Percentiles rank a stretch among this genome's conserved stretches.
phyloP scores from a whole-genome alignment of 371 early-diverging fungal genomes.

The Syncephalastrum monosporum region DNA sequence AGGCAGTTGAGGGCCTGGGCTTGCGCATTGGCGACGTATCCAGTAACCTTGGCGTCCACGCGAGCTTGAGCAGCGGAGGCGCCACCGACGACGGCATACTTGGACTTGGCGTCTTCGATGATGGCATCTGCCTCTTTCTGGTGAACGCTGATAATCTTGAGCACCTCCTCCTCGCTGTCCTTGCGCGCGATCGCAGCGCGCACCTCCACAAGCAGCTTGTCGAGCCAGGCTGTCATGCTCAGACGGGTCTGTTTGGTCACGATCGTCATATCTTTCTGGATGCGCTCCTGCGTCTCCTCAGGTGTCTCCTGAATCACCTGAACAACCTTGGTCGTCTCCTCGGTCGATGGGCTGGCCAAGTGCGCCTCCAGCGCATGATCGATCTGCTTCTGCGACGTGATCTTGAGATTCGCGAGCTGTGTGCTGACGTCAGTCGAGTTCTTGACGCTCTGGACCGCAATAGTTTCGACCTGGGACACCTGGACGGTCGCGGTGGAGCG shows the following conservation, averaged over 20 bases:
- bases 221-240: slow-evolving; percentile 27
- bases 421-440: slow-evolving; percentile 24
- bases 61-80: slow-evolving; percentile 3
- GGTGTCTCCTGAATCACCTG: slow-evolving; percentile 26
- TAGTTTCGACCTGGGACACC: slow-evolving; percentile 8
- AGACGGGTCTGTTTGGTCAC: slow-evolving; percentile 35
- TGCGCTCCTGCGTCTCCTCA: slow-evolving; percentile 29
- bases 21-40: slow-evolving; percentile 17
- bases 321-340: slow-evolving; percentile 16
- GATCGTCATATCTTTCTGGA: slow-evolving; percentile 24
- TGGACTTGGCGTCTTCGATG: slow-evolving; percentile 11
- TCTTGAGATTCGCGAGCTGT: slow-evolving; percentile 33
- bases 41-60: slow-evolving; percentile 4
- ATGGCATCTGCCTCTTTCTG: slow-evolving; percentile 15
- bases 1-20: slow-evolving; percentile 29
- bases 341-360: slow-evolving; percentile 8
- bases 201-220: slow-evolving; percentile 23
- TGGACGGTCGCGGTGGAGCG: slow-evolving; percentile 7
- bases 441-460: slow-evolving; percentile 6
- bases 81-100: slow-evolving; percentile 8
- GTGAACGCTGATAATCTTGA: slow-evolving; percentile 12
- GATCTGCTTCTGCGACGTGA: slow-evolving; percentile 27
- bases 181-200: slow-evolving; percentile 11
- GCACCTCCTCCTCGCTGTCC: slow-evolving; percentile 24
- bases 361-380: slow-evolving; percentile 32